These are phyloP conservation scores for Beauveria brongniartii DNA, from an alignment of 2,329 filamentous ascomycete genomes.

Conservation along the genomic window DNA sequence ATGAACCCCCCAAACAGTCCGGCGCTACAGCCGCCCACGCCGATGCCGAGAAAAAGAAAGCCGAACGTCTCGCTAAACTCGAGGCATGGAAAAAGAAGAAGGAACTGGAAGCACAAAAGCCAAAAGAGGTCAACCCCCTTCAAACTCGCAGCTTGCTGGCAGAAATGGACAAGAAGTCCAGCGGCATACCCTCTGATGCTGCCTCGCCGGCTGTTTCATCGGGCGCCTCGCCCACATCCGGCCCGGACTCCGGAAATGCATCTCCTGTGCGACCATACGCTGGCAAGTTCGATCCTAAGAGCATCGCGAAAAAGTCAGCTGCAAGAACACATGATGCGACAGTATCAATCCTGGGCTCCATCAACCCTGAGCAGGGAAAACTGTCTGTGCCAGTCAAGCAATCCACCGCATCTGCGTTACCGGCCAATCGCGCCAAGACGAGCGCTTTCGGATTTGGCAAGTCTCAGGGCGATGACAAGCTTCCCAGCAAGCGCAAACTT, in stretches of 20 bases:
- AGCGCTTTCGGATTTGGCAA: constrained; percentile 80
- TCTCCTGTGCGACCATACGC: constrained; percentile 54
- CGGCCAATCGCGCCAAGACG: constrained; percentile 65
- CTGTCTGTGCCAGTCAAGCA: constrained; percentile 25
- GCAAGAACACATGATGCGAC: constrained; percentile 47
- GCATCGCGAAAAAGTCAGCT: constrained; percentile 70
- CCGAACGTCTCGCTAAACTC: constrained; percentile 70
- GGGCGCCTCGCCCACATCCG: constrained; percentile 40
- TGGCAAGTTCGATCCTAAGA: constrained; percentile 82
- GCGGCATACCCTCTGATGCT: constrained; percentile 29
- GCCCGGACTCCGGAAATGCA: constrained; percentile 33
- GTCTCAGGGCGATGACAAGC: constrained; percentile 53
- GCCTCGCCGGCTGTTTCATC: constrained; percentile 45
- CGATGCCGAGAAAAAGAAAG: constrained; percentile 65
- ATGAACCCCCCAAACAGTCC: constrained; percentile 28
- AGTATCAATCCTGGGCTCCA: constrained; percentile 38
- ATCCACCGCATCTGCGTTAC: constrained; percentile 43
- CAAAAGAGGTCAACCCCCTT: constrained; percentile 57
- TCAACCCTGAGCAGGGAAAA: constrained; percentile 33
- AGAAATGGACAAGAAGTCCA: constrained; percentile 65
- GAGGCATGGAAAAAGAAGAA: constrained; percentile 92
- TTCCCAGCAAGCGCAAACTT: constrained; percentile 63
- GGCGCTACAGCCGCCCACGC: constrained; percentile 40
- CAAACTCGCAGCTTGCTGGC: constrained; percentile 60
- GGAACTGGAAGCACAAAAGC: constrained; percentile 65